Conservation (phyloP, 129 eudicot genomes). For the Oenanthe sinensis region DNA sequence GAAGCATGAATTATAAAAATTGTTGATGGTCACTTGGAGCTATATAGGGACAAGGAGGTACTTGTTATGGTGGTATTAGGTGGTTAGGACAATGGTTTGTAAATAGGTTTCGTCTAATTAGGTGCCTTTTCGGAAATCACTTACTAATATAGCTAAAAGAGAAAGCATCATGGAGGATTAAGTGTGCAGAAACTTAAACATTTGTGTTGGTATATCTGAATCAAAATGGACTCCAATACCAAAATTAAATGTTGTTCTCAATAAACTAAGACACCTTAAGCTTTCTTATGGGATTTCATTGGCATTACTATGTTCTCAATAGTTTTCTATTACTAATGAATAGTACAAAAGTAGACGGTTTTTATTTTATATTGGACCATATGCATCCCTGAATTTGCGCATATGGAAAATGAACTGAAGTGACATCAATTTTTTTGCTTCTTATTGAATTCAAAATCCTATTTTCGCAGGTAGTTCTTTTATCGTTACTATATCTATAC, state of each 20-base stretch:
- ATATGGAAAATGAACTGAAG: not conserved
- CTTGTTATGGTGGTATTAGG: not conserved
- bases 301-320: not conserved
- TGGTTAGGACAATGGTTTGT: not conserved
- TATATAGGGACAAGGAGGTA: not conserved
- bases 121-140: not conserved
- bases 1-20: not conserved
- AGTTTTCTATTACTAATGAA: not conserved
- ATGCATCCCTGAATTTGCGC: not conserved
- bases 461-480: conserved; percentile 1
- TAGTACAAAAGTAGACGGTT: not conserved
- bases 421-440: not conserved
- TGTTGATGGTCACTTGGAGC: not conserved
- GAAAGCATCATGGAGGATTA: not conserved
- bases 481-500: not conserved
- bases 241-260: not conserved
- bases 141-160: not conserved
- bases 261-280: not conserved
- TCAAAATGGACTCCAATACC: no score
- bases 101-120: not conserved
- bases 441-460: not conserved
- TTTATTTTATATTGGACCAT: not conserved
- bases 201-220: not conserved
- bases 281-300: not conserved
- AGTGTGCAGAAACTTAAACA: not conserved